Evolutionary conservation across 345 rosid species (phyloP), one percentile per base, ranked within the genome.

Genomic region (Physaria fendleri): DNA sequence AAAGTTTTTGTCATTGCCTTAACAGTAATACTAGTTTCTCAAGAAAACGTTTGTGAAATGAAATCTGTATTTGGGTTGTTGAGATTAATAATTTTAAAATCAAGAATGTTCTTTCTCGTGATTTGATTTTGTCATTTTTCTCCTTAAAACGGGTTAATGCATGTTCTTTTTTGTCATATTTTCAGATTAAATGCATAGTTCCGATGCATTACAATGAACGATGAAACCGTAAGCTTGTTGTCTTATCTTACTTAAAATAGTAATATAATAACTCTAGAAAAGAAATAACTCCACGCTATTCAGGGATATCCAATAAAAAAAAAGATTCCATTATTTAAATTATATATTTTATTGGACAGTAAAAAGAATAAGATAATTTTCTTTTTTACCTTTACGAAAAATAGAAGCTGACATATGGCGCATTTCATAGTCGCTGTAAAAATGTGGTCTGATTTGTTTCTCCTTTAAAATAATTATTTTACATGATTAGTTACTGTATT

Each of bases 1-100:
- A n/a, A n/a, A n/a, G 56, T 46, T 64, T 69, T 62, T 55, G 18
- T 69, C 69, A 62, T 62, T 69, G 74, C 62, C 74, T 69, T 53
- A 42, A 7, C 27, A 20, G 29, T 32, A 32, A 7, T 35, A 20
- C 28, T 32, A 32, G 33, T 44, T 14, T 42, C 21, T 32, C 34
- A 34, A 43, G 2, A 43, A 43, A 43, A 43, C 48, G 48, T 4
- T 20, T 21, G 48, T 43, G 48, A 21, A 43, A n/a, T n/a, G n/a
- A 39, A 39, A 3, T 14, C 16, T 39, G 44, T 3, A 10, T 39
- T 39, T 16, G 2, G 44, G 44, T 39, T 10, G 43, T 16, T 39
- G 21, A 16, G 11, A 39, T 15, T 8, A 7, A 39, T 39, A 39
- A 15, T 39, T 16, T 39, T 42, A 5, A 42, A 42, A 20, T 42